These are phyloP conservation scores for Aspergillus niger DNA, from an alignment of 2,329 filamentous ascomycete species.

Conservation along the genomic window DNA sequence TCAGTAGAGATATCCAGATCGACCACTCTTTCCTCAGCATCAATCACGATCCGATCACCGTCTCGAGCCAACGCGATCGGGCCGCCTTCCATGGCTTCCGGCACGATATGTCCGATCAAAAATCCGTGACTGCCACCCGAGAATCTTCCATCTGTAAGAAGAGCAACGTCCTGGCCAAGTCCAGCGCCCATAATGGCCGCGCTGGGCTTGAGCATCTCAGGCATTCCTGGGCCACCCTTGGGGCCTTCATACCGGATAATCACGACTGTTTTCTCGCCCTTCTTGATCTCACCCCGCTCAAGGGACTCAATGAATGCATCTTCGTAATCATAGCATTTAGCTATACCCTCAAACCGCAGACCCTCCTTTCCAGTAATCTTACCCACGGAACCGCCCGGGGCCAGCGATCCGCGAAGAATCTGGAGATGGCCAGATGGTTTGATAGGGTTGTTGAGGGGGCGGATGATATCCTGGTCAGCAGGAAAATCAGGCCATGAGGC, in stretches of 20 bases:
- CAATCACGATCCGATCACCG: conserved; percentile 14
- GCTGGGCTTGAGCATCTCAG: conserved; percentile 69
- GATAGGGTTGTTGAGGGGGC: conserved; percentile 64
- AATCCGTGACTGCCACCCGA: conserved; percentile 48
- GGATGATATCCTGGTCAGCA: conserved; percentile 7
- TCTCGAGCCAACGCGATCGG: conserved; percentile 14
- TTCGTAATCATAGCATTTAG: conserved; percentile 66
- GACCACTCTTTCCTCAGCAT: conserved; percentile 13
- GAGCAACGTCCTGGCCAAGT: conserved; percentile 65
- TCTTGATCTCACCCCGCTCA: conserved; percentile 64
- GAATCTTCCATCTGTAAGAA: conserved; percentile 61
- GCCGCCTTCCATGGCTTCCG: conserved; percentile 16
- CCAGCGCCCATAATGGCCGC: conserved; percentile 71
- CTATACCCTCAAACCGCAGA: conserved; percentile 62
- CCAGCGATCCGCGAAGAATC: conserved; percentile 66
- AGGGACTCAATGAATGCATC: conserved; percentile 65
- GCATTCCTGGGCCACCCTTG: conserved; percentile 70
- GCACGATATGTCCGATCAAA: conserved; percentile 33
- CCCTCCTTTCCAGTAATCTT: conserved; percentile 74
- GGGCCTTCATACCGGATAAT: conserved; percentile 71
- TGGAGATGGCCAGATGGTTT: conserved; percentile 67
- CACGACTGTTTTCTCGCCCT: conserved; percentile 69
- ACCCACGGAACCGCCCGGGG: conserved; percentile 65
- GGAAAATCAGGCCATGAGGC: conserved; percentile 9
- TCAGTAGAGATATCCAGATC: conserved; percentile 10